Percentiles rank a stretch among this genome's conserved stretches.
Evolutionary conservation across 805 yeast species (phyloP).

Genomic region (Lachancea cidri): DNA sequence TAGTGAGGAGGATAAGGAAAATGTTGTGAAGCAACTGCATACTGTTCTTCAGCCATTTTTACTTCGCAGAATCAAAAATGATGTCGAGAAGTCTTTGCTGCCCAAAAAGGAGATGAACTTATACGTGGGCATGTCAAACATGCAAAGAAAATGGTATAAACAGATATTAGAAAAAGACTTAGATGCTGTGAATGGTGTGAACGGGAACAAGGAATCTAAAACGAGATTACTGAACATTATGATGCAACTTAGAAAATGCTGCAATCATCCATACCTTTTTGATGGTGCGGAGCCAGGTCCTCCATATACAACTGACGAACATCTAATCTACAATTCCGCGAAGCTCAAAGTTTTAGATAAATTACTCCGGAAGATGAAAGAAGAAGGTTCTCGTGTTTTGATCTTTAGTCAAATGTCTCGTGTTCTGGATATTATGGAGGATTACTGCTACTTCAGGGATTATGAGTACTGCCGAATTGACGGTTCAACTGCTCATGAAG

Average conservation of each 20-base stretch:
- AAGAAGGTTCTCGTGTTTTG: conserved; percentile 71
- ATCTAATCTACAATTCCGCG: conserved; percentile 65
- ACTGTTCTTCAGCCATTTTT: conserved; percentile 72
- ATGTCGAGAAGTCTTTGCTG: conserved; percentile 71
- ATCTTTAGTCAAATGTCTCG: conserved; percentile 83
- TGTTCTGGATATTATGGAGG: conserved; percentile 74
- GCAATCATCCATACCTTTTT: conserved; percentile 78
- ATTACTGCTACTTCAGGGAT: conserved; percentile 65
- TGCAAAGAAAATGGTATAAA: conserved; percentile 77
- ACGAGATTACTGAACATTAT: conserved; percentile 73
- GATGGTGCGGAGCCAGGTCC: conserved; percentile 92
- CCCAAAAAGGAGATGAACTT: conserved; percentile 73
- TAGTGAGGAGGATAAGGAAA: conserved; percentile 41
- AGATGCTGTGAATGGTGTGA: conserved; percentile 81
- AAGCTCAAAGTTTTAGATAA: conserved; percentile 69
- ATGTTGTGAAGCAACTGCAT: conserved; percentile 62
- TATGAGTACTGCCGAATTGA: conserved; percentile 75
- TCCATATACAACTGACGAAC: conserved; percentile 82
- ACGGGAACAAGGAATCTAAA: conserved; percentile 68
- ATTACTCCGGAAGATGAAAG: conserved; percentile 52
- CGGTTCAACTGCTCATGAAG: conserved; percentile 77
- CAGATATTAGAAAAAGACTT: conserved; percentile 72
- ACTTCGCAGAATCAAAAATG: conserved; percentile 69
- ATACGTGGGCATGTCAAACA: conserved; percentile 69
- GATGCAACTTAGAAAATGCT: conserved; percentile 80